Base-by-base conservation (phyloP, 2,329 filamentous ascomycete species). In the Fusarium verrucosum region DNA sequence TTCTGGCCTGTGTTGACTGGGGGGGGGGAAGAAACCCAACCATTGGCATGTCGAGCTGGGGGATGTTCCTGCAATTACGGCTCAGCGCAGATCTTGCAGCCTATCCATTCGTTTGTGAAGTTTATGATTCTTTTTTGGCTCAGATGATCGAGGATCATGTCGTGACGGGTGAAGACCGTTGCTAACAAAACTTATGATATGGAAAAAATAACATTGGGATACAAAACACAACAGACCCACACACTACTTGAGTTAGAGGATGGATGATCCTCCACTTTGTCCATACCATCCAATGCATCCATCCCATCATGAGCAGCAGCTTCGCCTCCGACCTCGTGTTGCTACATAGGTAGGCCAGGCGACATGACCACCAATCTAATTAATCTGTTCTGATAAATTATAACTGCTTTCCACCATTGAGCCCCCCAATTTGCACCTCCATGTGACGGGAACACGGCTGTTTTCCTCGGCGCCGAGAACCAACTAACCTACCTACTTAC, bases 251-350 rank as follows among this genome's bases (percentile, higher is more conserved):
- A n/a, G n/a, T n/a, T n/a, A n/a, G n/a, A n/a, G n/a, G n/a, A n/a
- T n/a, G 14, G 33, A 54, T 40, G 51, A 58, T 66, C 62, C 51
- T 59, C 52, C 52, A 59, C 49, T 59, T 53, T 40, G 50, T 44
- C 38, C 58, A 52, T 62, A 32, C 47, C 30, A 58, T 50, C 20
- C 28, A 33, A 10, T 33, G 10, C 28, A 30, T 30, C 28, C 28
- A 14, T 25, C 13, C 13, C 28, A 40, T 57, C 66, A 69, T 69
- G 53, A 53, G 50, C 54, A 58, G 35, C 47, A 56, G 53, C 66
- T 66, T 69, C 58, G 66, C 69, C 66, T 67, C 63, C 40, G 32
- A 43, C 41, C 69, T 71, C 69, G 69, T 70, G 68, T 70, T 70
- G 53, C n/a, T n/a, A n/a, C n/a, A n/a, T n/a, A n/a, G n/a, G n/a